phyloP scores from a whole-genome alignment of 2,329 filamentous ascomycete genomes.

The Tricladium varicosporioides region DNA sequence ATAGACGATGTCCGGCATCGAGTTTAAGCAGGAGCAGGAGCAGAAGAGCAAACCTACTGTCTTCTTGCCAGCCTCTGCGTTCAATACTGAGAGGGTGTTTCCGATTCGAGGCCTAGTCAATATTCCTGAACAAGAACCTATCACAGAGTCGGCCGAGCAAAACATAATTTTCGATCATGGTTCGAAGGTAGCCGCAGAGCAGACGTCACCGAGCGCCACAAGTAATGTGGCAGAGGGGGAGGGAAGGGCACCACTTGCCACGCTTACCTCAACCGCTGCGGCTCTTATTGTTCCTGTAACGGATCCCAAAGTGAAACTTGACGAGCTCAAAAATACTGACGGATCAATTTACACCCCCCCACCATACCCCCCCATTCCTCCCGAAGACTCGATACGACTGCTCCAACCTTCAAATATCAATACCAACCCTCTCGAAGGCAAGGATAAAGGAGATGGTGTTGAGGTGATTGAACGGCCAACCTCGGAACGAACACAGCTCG shows the following conservation, averaged over 20 bases:
- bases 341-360: conserved; percentile 11
- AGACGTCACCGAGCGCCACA: too few species aligned
- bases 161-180: not conserved
- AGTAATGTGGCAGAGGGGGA: too few species aligned
- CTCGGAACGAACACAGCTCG: conserved; percentile 16
- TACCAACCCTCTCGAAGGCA: not conserved
- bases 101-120: conserved; percentile 25
- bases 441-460: too few species aligned
- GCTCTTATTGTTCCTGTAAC: too few species aligned
- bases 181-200: not conserved
- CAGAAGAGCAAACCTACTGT: conserved; percentile 4
- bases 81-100: conserved; percentile 24
- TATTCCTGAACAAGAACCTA: not conserved
- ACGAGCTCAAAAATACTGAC: not conserved
- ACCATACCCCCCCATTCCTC: conserved; percentile 20
- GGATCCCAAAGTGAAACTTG: not conserved
- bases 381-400: conserved; percentile 15
- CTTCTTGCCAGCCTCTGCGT: conserved; percentile 18
- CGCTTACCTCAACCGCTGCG: too few species aligned
- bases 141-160: not conserved
- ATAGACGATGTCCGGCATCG: too few species aligned
- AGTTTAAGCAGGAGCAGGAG: too few species aligned
- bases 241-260: too few species aligned
- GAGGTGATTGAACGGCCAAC: not conserved
- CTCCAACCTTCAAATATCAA: conserved; percentile 3